Percentiles rank a stretch among this genome's conserved stretches.
Evolutionary conservation across 768 basidiomycete genomes (phyloP).

Genomic region (Lactarius hengduanensis): DNA sequence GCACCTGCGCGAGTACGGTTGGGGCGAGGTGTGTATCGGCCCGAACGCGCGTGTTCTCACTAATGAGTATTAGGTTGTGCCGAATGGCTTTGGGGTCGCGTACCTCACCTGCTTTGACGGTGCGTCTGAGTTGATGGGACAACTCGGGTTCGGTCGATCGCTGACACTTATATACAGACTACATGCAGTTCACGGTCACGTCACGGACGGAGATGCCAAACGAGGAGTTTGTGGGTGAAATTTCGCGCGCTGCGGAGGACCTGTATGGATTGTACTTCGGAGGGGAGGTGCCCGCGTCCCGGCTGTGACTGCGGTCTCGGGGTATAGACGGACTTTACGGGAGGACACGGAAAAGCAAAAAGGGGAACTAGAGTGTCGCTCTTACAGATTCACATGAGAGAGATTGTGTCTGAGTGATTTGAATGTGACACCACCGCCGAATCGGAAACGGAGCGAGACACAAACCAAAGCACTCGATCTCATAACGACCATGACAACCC

Average conservation of each 20-base stretch:
- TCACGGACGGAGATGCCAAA: slow-evolving; percentile 86
- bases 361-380: background rate
- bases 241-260: slow-evolving; percentile 63
- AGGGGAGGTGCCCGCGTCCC: slow-evolving; percentile 17
- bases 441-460: slow-evolving; percentile 1
- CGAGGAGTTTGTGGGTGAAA: slow-evolving; percentile 66
- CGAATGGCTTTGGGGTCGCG: slow-evolving; percentile 91
- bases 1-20: slow-evolving; percentile 83
- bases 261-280: slow-evolving; percentile 54
- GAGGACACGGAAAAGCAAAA: background rate
- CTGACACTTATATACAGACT: slow-evolving; percentile 45
- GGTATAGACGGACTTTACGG: background rate
- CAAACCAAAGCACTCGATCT: background rate
- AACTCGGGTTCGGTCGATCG: background rate
- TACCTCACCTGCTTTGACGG: slow-evolving; percentile 91
- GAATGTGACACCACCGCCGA: background rate
- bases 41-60: background rate
- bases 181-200: slow-evolving; percentile 83
- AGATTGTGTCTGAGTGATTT: background rate
- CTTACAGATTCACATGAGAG: too few species aligned
- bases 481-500: background rate
- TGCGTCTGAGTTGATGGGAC: slow-evolving; percentile 34
- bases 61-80: slow-evolving; percentile 57
- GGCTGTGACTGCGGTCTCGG: slow-evolving; percentile 9
- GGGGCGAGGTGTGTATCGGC: slow-evolving; percentile 69